phyloP scores from a whole-genome alignment of 192 early-diverging fungal species.

The Chytriomyces hyalinus region DNA sequence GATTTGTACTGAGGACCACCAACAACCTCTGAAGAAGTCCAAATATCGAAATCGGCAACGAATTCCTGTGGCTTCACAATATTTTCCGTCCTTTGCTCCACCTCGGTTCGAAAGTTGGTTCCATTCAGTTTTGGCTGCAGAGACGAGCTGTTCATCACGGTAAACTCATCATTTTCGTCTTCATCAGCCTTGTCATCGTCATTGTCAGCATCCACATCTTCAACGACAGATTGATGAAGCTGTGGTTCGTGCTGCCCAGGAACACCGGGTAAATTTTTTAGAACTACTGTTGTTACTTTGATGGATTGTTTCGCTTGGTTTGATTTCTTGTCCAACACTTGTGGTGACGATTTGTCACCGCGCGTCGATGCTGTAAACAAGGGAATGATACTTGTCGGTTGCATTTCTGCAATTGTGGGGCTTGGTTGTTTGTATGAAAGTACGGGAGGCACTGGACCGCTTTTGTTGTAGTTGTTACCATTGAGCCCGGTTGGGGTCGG shows the following conservation, averaged over 20 bases:
- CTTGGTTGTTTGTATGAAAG: neutral
- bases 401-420: neutral
- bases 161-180: neutral
- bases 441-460: neutral
- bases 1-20: neutral
- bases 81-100: too few species aligned
- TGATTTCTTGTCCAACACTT: too few species aligned
- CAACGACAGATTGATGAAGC: too few species aligned
- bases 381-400: neutral
- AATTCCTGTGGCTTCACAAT: neutral
- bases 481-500: neutral
- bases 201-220: too few species aligned
- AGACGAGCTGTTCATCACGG: neutral
- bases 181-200: neutral
- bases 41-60: neutral
- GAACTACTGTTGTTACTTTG: too few species aligned
- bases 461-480: constrained; percentile 3
- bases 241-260: constrained; percentile 7
- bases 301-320: too few species aligned
- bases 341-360: too few species aligned
- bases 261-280: constrained; percentile 21
- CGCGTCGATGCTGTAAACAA: neutral
- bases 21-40: neutral
- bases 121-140: neutral
- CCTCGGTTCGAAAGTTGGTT: too few species aligned